phyloP scores from a whole-genome alignment of 768 basidiomycete genomes.

The Tricholoma hemisulphureum region DNA sequence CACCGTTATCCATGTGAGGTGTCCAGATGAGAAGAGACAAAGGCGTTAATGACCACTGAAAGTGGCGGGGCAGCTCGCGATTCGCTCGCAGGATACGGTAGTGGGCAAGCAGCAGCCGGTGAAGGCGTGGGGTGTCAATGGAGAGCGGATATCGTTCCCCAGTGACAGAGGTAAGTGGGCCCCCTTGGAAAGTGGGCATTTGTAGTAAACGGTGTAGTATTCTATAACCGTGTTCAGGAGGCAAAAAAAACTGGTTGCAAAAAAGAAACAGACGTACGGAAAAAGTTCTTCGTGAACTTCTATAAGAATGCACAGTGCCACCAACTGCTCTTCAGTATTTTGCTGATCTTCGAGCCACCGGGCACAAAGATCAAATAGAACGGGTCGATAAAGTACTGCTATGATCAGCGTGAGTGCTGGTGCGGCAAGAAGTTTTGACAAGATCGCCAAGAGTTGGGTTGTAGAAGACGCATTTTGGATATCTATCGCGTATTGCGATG shows the following conservation, averaged over 20 bases:
- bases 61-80: constrained; percentile 57
- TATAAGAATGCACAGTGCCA: constrained; percentile 61
- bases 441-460: constrained; percentile 43
- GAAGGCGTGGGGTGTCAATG: constrained; percentile 49
- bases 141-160: constrained; percentile 29
- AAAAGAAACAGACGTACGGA: constrained; percentile 47
- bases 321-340: constrained; percentile 49
- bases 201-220: constrained; percentile 53
- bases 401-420: constrained; percentile 65
- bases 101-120: constrained; percentile 73
- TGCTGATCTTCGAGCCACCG: constrained; percentile 68
- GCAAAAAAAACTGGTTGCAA: constrained; percentile 12
- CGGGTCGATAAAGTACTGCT: constrained; percentile 67
- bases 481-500: constrained; percentile 37
- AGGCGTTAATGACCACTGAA: constrained; percentile 67
- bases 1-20: constrained; percentile 51
- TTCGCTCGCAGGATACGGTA: constrained; percentile 79
- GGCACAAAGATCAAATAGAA: constrained; percentile 77
- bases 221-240: constrained; percentile 32
- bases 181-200: constrained; percentile 41
- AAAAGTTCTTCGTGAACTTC: constrained; percentile 72
- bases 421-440: constrained; percentile 60
- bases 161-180: constrained; percentile 53
- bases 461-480: constrained; percentile 41
- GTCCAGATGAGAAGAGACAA: constrained; percentile 45